Evolutionary conservation across 257 asterid genomes (phyloP), one percentile per base, ranked within the genome.

Genomic region (Agastache rugosa): DNA sequence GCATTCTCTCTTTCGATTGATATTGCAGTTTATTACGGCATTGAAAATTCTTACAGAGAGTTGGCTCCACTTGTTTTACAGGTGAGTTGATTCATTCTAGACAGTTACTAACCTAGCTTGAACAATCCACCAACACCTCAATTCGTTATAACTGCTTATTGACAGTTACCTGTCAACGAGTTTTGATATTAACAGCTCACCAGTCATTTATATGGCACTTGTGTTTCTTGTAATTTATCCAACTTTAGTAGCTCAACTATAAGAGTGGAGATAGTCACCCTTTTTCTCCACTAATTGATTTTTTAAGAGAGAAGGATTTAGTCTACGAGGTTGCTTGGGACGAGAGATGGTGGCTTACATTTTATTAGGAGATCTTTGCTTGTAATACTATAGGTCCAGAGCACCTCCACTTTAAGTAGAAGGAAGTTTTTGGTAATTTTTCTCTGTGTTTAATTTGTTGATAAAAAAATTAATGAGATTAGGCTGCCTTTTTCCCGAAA

Each of bases 21-120:
- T 79, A 59, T 58, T 82, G 86, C 97, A 95, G 99, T 76, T 84
- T 92, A 89, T 87, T 95, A 90, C 72, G 94, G 98, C 76, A 75
- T 95, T 71, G 98, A 86, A 75, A 85, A 88, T 85, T 86, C 98
- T 64, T 84, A 86, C 69, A 67, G 87, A 72, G 85, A 84, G 78
- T 79, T 95, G 87, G 91, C 93, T 81, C 99, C 99, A 77, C 87
- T 84, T 78, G 87, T 95, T 83, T 79, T 78, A 68, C 96, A 87
- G 90, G 98, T 92, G 72, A 72, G 80, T 69, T 42, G 61, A 58
- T 76, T 29, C 72, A 22, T 27, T 29, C 55, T 71, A 29, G 44
- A 56, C 23, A 63, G 65, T 55, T 54, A 70, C 53, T 69, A 72
- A 37, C 67, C 53, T 51, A 66, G 54, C 78, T 66, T 58, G 63